Evolutionary conservation across 2,329 filamentous ascomycete species (phyloP), one percentile per base, ranked within the genome.

Genomic region (Paraphaeosphaeria minitans): DNA sequence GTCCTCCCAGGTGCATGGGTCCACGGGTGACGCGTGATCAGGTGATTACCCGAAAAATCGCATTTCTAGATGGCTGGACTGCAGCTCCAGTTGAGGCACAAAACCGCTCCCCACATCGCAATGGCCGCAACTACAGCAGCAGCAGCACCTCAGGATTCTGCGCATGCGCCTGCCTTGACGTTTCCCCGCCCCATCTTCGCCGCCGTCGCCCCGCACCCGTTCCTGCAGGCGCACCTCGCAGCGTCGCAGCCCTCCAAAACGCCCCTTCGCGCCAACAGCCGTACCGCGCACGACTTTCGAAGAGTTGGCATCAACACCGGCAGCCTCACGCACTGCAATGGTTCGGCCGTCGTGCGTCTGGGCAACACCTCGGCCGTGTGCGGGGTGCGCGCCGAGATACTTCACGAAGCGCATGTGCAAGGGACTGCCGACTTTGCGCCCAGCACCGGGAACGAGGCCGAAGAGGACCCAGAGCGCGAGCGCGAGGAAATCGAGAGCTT

Each of bases 301-400:
- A 76, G 83, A 22, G 87, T 90, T n/a, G 87, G 88, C 35, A 83
- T 95, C 67, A 95, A 97, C 77, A 87, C 87, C 0, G 90, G 91
- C 27, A 95, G 92, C 22, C 82, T 99, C 51, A 91, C 92, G 0
- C 93, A 99, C 76, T 90, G 92, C 56, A 89, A 96, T 73, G 95
- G 95, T 53, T 96, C 92, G 69, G 90, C 94, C 0, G 89, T 98
- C 0, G 90, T 98, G 51, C 87, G 95, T 37, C 82, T 91, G 53
- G 95, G 95, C 48, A 92, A 96, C 76, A 98, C 94, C 1, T 93
- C 92, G 0, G 92, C 93, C n/a, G 93, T 99, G 39, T 97, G 93
- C 74, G 95, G 94, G 57, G 87, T 99, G 21, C 87, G 94, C 46
- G 93, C 85, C 53, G 95, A 99, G 79, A 88, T 96, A 7, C 82